phyloP scores from a whole-genome alignment of 2,329 filamentous ascomycete genomes.

The Stemphylium beticola region DNA sequence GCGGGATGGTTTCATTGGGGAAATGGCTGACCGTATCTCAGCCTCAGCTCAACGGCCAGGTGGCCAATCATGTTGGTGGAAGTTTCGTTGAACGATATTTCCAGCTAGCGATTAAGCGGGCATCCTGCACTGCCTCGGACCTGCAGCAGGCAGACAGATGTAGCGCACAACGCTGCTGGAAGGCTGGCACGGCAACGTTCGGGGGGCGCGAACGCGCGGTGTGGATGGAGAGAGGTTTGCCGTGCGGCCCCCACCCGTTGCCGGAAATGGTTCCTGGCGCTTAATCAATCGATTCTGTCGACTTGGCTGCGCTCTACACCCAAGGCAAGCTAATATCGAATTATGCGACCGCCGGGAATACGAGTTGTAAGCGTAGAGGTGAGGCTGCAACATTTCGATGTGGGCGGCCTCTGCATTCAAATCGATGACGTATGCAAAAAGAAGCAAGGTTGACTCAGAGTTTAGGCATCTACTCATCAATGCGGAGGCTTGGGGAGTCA shows the following conservation, averaged over 20 bases:
- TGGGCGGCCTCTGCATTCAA: slow-evolving; percentile 1
- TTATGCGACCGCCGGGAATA: neutral
- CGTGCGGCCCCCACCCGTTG: slow-evolving; percentile 18
- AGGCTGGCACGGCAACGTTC: slow-evolving; percentile 12
- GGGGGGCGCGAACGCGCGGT: neutral
- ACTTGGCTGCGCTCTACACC: slow-evolving; percentile 5
- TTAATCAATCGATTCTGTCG: slow-evolving; percentile 3
- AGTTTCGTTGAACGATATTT: neutral
- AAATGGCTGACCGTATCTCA: slow-evolving; percentile 30
- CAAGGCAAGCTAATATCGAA: neutral
- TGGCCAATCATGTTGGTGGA: slow-evolving; percentile 14
- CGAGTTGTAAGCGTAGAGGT: neutral
- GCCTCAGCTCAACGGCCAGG: slow-evolving; percentile 18
- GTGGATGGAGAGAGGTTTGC: slow-evolving; percentile 7
- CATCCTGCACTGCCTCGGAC: slow-evolving; percentile 2
- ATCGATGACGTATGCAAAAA: slow-evolving; percentile 6
- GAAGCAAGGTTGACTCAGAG: neutral
- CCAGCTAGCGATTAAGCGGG: neutral
- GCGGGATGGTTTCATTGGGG: slow-evolving; percentile 19
- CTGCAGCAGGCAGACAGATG: slow-evolving; percentile 6
- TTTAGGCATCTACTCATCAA: too few species aligned
- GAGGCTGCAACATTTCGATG: neutral
- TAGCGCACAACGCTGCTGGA: neutral
- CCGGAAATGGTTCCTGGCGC: slow-evolving; percentile 8
- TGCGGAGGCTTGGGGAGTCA: too few species aligned